Evolutionary conservation across 1,284 basidiomycete species (phyloP), one percentile per base, ranked within the genome.

Genomic region (Phellopilus nigrolimitatus): DNA sequence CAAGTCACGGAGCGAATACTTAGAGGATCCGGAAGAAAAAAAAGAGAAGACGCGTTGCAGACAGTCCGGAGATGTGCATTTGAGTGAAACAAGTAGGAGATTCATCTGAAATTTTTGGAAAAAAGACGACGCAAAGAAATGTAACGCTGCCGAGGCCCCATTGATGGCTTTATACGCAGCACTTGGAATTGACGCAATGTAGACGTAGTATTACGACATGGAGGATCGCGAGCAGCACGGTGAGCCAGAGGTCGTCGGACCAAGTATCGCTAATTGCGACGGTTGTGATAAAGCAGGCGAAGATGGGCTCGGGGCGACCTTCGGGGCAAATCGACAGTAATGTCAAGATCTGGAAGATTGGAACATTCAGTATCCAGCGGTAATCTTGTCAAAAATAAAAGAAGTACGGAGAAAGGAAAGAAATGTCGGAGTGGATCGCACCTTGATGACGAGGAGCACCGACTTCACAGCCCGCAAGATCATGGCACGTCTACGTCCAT

Each of bases 261-360:
- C 53, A 55, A 13, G 49, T 51, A 34, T 55, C 53, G 22, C 21
- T 34, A 13, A 55, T 36, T 9, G 53, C 53, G 25, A 55, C 25
- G 17, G 36, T 37, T 5, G 51, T 25, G 21, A 47, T 39, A 30
- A 55, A 47, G 37, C 48, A 47, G 0, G 39, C 17, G 21, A 55
- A 51, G 19, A 55, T 28, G 24, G 53, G 41, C 19, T 55, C 49
- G 9, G 49, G 53, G 8, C 33, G 53, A 28, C 48, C 37, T 7
- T 46, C 27, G 10, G 48, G 38, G 22, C 53, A 55, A 12, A 30
- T 36, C 9, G 47, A 46, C 2, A 51, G 38, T 13, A 55, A 43
- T 9, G 17, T 28, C 21, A 51, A 22, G n/a, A 55, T 22, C 53
- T 55, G 45, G 2, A 25, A 41, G 24, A 10, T 31, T 36, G 3